Evolutionary conservation across 2,329 filamentous ascomycete genomes (phyloP).

Genomic region (Sporothrix schenckii): DNA sequence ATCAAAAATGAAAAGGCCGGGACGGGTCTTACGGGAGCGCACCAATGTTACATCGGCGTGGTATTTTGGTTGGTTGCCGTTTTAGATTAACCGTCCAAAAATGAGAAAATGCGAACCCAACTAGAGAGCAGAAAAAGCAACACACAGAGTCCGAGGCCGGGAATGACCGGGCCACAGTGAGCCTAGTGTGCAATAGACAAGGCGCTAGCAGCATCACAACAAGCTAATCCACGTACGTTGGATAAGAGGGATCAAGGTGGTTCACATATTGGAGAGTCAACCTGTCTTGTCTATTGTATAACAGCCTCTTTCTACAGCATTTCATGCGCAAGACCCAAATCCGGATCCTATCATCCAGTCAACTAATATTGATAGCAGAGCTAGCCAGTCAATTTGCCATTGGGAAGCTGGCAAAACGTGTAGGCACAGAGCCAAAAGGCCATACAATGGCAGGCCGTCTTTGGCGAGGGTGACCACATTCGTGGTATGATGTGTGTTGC

Average conservation of each 20-base stretch:
- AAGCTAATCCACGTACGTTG: not conserved
- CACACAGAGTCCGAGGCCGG: not conserved
- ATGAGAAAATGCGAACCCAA: not conserved
- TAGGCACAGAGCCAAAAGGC: too few relatives aligned
- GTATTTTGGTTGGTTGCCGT: not conserved
- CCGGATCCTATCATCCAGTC: not conserved
- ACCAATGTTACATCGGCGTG: not conserved
- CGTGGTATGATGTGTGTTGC: not conserved
- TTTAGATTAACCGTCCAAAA: not conserved
- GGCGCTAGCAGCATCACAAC: not conserved
- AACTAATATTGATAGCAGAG: too few relatives aligned
- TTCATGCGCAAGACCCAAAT: not conserved
- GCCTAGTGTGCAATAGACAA: not conserved
- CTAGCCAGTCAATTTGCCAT: not conserved
- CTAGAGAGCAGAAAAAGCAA: not conserved
- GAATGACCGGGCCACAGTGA: conserved; percentile 6
- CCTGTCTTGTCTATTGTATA: not conserved
- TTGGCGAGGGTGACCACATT: not conserved
- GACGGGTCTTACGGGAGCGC: not conserved
- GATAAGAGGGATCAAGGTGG: not conserved
- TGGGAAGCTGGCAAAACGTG: not conserved
- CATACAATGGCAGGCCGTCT: not conserved
- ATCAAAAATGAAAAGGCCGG: not conserved
- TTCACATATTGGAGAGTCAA: too few relatives aligned
- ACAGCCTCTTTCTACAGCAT: not conserved